Base-by-base conservation (phyloP, 1,139 yeast genomes). In the Scheffersomyces parashehatae region DNA sequence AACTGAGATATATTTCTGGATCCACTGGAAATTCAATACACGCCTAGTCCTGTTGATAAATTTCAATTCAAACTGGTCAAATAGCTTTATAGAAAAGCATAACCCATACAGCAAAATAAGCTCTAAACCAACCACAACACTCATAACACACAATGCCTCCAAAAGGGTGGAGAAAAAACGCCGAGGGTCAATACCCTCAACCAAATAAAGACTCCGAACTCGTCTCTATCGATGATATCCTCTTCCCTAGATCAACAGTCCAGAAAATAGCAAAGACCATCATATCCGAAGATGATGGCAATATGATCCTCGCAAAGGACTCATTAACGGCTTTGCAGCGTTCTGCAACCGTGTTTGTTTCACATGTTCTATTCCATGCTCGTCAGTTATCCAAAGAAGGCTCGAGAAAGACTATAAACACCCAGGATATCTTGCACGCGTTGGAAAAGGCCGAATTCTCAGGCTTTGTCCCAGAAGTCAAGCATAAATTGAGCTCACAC, bases 151-250 rank as follows among this genome's bases (percentile, higher is more conserved):
- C 36, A 11, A 85, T 85, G 93, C 90, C 93, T 48, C 90, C 90
- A 58, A 85, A 85, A 62, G 89, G 90, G 37, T 84, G 89, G 90
- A 83, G 87, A 68, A 85, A 83, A 59, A 85, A 82, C 57, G 82
- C 85, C 1, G 88, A 82, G 43, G 88, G 86, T 5, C 75, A 79
- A 34, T 79, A 75, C 49, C 84, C 84, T 1, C 71, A 59, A 38
- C 70, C 82, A 7, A 70, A 70, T n/a, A 73, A 75, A 44, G 84
- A 81, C 29, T 70, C 74, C 13, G 88, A 83, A 43, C 68, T 73
- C 41, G 73, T 81, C 3, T 79, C 88, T 0, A 83, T 85, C 9
- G 89, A 85, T 43, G 88, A 83, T 40, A 72, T 85, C 29, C 63
- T 86, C 24, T 86, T 86, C 52, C 93, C 93, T 3, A 73, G 77